Percentiles rank a stretch among this genome's conserved stretches.
Evolutionary conservation across 2,329 filamentous ascomycete species (phyloP).

Genomic region (Fusarium sp.): DNA sequence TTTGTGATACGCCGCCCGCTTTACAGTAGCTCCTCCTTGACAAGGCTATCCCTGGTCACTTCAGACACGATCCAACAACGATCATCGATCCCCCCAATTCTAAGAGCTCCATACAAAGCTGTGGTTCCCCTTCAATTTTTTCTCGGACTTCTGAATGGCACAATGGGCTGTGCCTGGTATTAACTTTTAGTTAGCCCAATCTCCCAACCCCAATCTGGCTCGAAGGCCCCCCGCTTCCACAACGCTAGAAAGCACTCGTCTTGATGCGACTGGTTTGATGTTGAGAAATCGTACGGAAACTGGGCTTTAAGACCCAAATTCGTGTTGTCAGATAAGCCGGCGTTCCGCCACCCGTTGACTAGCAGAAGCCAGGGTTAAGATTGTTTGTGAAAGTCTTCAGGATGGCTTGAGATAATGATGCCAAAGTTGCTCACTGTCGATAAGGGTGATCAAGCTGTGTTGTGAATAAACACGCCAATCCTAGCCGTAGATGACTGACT

Average conservation of each 20-base stretch:
- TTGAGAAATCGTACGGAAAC: conserved; percentile 4
- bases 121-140: conserved; percentile 19
- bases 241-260: conserved; percentile 15
- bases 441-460: conserved; percentile 13
- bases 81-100: conserved; percentile 36
- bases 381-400: neutral
- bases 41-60: conserved; percentile 29
- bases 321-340: conserved; percentile 36
- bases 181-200: conserved; percentile 25
- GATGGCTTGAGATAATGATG: conserved; percentile 1
- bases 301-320: neutral
- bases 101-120: neutral
- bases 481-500: neutral
- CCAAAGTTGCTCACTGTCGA: neutral
- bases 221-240: conserved; percentile 12
- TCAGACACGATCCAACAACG: conserved; percentile 26
- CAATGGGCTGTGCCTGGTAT: conserved; percentile 7
- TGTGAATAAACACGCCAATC: conserved; percentile 1
- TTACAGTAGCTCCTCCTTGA: conserved; percentile 15
- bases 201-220: conserved; percentile 27
- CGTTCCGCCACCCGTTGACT: conserved; percentile 43
- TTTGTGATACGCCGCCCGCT: conserved; percentile 17
- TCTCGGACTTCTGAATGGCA: conserved; percentile 1
- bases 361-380: conserved; percentile 13
- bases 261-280: conserved; percentile 11